Evolutionary conservation across 805 yeast genomes (phyloP).

Genomic region (Naumovozyma baii): DNA sequence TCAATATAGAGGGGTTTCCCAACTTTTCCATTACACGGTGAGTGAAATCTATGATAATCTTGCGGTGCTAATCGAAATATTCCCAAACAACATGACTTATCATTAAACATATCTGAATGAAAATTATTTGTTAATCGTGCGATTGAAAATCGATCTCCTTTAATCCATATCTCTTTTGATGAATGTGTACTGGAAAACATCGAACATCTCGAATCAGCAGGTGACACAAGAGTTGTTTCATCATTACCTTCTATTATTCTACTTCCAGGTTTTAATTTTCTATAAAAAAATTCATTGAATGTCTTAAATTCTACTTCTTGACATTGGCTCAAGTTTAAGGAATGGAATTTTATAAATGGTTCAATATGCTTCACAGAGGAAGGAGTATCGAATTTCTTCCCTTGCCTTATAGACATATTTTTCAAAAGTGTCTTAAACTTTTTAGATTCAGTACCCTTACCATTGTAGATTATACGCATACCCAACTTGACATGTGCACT

Average conservation of each 20-base stretch:
- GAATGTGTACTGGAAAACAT: constrained; percentile 47
- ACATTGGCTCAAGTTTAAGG: constrained; percentile 68
- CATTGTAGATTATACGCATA: constrained; percentile 71
- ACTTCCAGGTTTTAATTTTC: constrained; percentile 62
- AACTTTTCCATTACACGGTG: constrained; percentile 69
- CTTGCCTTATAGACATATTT: constrained; percentile 69
- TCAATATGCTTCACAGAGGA: constrained; percentile 56
- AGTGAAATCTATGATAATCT: constrained; percentile 90
- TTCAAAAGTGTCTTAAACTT: constrained; percentile 52
- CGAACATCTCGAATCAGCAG: constrained; percentile 83
- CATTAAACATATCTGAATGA: constrained; percentile 34
- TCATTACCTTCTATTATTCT: constrained; percentile 56
- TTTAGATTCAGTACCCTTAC: constrained; percentile 50
- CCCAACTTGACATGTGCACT: constrained; percentile 82
- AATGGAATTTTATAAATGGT: constrained; percentile 74
- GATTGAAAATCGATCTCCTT: constrained; percentile 68
- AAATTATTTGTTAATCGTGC: constrained; percentile 39
- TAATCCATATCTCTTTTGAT: constrained; percentile 81
- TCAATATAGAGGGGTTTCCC: constrained; percentile 59
- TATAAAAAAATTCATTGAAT: constrained; percentile 83
- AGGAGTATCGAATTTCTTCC: constrained; percentile 69
- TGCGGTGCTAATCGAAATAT: constrained; percentile 92
- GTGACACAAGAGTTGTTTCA: constrained; percentile 48
- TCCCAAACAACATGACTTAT: constrained; percentile 50
- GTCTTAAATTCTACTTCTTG: constrained; percentile 47